Evolutionary conservation across 805 yeast genomes (phyloP).

Genomic region (Wickerhamomyces canadensis): DNA sequence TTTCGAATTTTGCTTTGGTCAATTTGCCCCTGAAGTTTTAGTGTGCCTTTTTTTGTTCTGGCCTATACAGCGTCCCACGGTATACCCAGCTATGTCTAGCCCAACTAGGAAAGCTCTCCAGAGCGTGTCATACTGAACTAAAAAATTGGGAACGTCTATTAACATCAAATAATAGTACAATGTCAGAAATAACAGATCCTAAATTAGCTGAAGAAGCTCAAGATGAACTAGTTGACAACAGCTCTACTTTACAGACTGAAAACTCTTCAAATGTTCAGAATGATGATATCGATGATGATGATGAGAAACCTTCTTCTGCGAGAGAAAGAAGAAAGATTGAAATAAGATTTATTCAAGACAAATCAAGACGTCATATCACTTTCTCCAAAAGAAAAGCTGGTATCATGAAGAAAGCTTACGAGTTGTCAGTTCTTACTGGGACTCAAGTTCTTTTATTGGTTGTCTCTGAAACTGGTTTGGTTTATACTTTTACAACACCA

Average conservation of each 20-base stretch:
- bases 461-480: constrained; percentile 97
- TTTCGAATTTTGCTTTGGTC: too few species aligned
- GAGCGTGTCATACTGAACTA: too few species aligned
- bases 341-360: constrained; percentile 95
- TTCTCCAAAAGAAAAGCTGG: constrained; percentile 98
- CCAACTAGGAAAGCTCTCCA: too few species aligned
- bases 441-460: constrained; percentile 93
- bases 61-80: too few species aligned
- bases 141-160: neutral
- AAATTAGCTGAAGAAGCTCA: constrained; percentile 16
- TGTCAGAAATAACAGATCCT: constrained; percentile 24
- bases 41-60: too few species aligned
- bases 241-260: constrained; percentile 5
- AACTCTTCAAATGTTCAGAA: constrained; percentile 8
- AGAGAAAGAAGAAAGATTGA: constrained; percentile 86
- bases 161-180: neutral
- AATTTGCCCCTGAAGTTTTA: too few species aligned
- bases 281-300: constrained; percentile 38
- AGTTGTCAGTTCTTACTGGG: constrained; percentile 91
- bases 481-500: constrained; percentile 98
- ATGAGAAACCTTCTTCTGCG: constrained; percentile 38
- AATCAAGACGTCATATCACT: constrained; percentile 95
- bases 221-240: constrained; percentile 19
- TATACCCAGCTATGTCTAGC: too few species aligned
- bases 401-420: constrained; percentile 99